These are phyloP conservation scores for Fusarium staphyleae DNA, from an alignment of 2,329 filamentous ascomycete species.

Conservation along the genomic window DNA sequence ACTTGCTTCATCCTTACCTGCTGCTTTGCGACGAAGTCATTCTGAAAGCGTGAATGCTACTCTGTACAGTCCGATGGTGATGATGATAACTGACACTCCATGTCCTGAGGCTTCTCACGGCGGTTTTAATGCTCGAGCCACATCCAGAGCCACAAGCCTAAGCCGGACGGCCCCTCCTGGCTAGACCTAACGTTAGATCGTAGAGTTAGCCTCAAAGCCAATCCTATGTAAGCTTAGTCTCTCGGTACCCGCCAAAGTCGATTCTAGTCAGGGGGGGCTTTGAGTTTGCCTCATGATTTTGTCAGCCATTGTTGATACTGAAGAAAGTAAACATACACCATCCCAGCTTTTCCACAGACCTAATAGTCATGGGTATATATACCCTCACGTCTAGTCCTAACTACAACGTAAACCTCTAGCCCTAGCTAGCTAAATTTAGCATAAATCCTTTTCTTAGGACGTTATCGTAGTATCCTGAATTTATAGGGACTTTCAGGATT, in stretches of 20 bases:
- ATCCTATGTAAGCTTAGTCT: constrained; percentile 23
- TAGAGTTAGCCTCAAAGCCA: constrained; percentile 16
- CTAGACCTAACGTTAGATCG: constrained; percentile 36
- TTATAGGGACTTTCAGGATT: too few relatives aligned
- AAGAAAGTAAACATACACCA: neutral
- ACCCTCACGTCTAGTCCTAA: too few relatives aligned
- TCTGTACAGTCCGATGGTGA: neutral
- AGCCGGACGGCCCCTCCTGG: constrained; percentile 31
- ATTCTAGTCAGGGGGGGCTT: constrained; percentile 35
- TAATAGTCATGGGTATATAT: too few relatives aligned
- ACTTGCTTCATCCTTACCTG: neutral
- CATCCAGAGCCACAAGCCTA: constrained; percentile 24
- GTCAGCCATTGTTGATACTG: neutral
- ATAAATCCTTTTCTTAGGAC: too few relatives aligned
- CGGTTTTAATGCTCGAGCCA: constrained; percentile 12
- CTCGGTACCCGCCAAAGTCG: constrained; percentile 18
- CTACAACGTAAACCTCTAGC: too few relatives aligned
- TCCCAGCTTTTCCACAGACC: too few relatives aligned
- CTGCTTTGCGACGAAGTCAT: neutral
- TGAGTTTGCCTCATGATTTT: neutral
- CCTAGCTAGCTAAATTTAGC: too few relatives aligned
- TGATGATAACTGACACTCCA: neutral
- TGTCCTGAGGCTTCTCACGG: neutral
- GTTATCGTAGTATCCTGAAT: too few relatives aligned
- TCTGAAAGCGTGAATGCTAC: neutral